Percentiles rank a stretch among this genome's conserved stretches.
phyloP scores from a whole-genome alignment of 345 rosid species.

The Cardamine resedifolia region DNA sequence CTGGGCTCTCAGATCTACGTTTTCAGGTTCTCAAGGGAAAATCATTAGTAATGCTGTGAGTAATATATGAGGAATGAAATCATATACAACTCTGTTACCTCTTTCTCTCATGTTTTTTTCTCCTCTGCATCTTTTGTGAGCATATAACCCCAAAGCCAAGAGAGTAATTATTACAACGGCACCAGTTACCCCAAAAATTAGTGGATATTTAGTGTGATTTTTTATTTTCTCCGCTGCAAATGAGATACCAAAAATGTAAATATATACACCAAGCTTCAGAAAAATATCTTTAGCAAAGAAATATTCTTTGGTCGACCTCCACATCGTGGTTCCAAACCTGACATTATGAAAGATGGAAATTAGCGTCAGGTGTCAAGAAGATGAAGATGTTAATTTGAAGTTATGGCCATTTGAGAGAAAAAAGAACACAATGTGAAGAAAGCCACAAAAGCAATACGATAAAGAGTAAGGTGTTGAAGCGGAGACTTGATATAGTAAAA shows the following conservation, averaged over 20 bases:
- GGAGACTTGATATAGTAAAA: not conserved
- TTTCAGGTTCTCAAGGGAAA: not conserved
- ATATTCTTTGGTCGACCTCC: not conserved
- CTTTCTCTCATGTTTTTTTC: conserved; percentile 1
- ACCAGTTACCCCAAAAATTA: not conserved
- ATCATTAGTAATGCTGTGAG: not conserved
- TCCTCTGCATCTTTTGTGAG: conserved; percentile 31
- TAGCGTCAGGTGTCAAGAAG: not conserved
- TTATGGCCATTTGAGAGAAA: not conserved
- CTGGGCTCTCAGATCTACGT: not conserved
- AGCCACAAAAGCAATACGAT: too few species aligned
- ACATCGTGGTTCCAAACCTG: conserved; percentile 1
- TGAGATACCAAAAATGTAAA: not conserved
- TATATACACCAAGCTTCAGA: not conserved
- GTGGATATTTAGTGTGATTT: not conserved
- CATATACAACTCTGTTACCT: not conserved
- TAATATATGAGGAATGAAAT: not conserved
- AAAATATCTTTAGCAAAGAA: not conserved
- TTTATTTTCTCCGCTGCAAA: conserved; percentile 1
- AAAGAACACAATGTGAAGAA: too few species aligned
- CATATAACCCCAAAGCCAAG: conserved; percentile 28
- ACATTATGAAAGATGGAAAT: not conserved
- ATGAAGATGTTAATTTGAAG: not conserved
- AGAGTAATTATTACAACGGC: not conserved
- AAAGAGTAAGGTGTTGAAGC: not conserved